Evolutionary conservation across 2,329 filamentous ascomycete genomes (phyloP), one percentile per base, ranked within the genome.

Genomic region (Alternaria hordeiaustralica): DNA sequence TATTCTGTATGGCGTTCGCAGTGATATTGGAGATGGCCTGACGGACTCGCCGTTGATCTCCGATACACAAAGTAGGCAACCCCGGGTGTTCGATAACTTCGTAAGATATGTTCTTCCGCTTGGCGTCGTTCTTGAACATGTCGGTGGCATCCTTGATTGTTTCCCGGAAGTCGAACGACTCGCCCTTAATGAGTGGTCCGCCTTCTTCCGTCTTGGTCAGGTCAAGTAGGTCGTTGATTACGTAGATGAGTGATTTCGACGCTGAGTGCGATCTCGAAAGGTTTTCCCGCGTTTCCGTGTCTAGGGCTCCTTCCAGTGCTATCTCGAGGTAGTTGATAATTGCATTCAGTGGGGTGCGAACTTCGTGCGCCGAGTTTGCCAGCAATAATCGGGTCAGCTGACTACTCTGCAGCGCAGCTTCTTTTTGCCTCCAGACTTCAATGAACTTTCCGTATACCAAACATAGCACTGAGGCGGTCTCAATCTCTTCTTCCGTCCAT

Each of bases 261-360:
- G 94, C 94, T 0, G 93, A 96, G 75, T 97, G 92, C 1, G 94
- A 97, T 69, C 89, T 91, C 1, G 91, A 87, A 6, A 97, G 82
- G 64, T 96, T 96, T 6, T 97, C 94, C 20, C 94, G 85, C 0
- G 92, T 97, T 74, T 97, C 94, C 15, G 88, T 83, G 67, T 97
- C 94, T 4, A 97, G 82, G 0, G 85, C 82, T 0, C 93, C 93
- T 80, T 97, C 94, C 1, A 97, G 82, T 0, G 94, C 94, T 67
- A 97, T 97, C 71, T 97, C 94, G 1, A 97, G 86, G 70, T 96
- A 97, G 71, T 97, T 97, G 79, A 97, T 96, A 73, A 97, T 97
- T 15, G 94, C 94, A 73, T 97, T 97, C 3, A 97, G 82, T 0
- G 94, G 94, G 0, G 94, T 97, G 54, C 94, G 90, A 9, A 97